Evolutionary conservation across 2,329 filamentous ascomycete species (phyloP), one percentile per base, ranked within the genome.

Genomic region (Boeremia exigua): DNA sequence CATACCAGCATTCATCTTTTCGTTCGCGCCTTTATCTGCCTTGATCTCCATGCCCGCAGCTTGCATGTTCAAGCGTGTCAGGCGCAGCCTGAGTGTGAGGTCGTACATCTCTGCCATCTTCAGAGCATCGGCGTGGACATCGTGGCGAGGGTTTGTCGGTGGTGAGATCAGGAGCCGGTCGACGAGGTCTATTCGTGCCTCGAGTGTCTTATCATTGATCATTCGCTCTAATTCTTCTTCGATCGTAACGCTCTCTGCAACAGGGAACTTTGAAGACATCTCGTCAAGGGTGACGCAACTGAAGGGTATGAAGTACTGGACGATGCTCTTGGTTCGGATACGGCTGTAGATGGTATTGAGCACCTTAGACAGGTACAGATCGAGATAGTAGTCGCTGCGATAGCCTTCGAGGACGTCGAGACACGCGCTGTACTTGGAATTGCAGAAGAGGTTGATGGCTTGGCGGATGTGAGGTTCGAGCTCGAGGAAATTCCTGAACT

Each of bases 391-490:
- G 75, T 99, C 95, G 32, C 86, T 79, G 45, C 87, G 87, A 75
- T 95, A 94, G 5, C 86, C 84, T 68, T 95, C 90, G 0, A 99
- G 83, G 32, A 94, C 91, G 42, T 87, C 84, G 39, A 99, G 81
- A 74, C 94, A 98, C 38, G 85, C 85, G 9, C 90, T 89, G 76
- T 97, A 99, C 67, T 96, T 91, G 58, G 91, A 92, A 64, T 90
- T 92, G 66, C 94, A 91, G 78, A 97, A 99, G 72, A 91, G 88
- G 7, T 86, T 86, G 65, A 99, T 90, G 11, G 95, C 94, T 55
- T 93, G 93, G 61, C 95, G 90, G 59, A 99, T 90, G 69, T 98
- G 94, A 3, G 94, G 92, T 76, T 98, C 95, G 0, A 96, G 83
- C 74, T 98, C 95, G 12, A 99, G 84, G 71, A 95, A 96, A 40